Base-by-base conservation (phyloP, 1,139 yeast species). In the Taphrina populina region DNA sequence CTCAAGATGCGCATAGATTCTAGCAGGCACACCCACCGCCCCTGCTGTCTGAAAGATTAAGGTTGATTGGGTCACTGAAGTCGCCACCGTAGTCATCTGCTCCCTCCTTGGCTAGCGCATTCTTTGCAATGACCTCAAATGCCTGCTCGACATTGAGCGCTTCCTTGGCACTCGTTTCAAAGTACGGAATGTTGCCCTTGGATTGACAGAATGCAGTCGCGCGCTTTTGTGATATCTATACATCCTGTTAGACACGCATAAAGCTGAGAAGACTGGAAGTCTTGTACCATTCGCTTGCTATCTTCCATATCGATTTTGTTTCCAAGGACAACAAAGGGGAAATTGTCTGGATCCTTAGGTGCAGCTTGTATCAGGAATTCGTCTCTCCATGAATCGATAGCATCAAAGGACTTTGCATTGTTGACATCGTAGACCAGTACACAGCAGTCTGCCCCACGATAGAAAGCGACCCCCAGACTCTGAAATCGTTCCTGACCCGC, bases 401-500 rank as follows among this genome's bases (percentile, higher is more conserved):
- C 84, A 68, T 90, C 96, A 70, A 92, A 86, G 4, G 95, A 86
- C 71, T 88, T 88, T 62, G 87, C 84, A 71, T 90, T 90, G 61
- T 95, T 88, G 49, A 92, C 96, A 68, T 90, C 97, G 70, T 84
- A 90, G 64, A 94, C 95, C 61, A 92, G 77, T 7, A 92, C 97
- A 71, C 98, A 92, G 71, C 98, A 92, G 70, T 92, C 98, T 0
- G 98, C 96, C 33, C 98, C 98, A 64, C 98, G 77, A 71, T 92
- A 92, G 70, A 92, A 92, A 1, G 98, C 98, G 44, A 92, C 97
- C 15, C 98, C 98, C 62, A 92, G 76, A 60, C 95, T 83, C 72
- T 92, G 98, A 73, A 85, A 84, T 63, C 95, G 75, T 68, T 84
- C 95, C 70, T 84, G 95, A 24, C 95, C 94, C 1, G 94, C 94